A percentile compares a stretch with the other conserved stretches of the same genome.
phyloP scores from a whole-genome alignment of 352 stramenopile genomes.

The Pythium phragmitis region DNA sequence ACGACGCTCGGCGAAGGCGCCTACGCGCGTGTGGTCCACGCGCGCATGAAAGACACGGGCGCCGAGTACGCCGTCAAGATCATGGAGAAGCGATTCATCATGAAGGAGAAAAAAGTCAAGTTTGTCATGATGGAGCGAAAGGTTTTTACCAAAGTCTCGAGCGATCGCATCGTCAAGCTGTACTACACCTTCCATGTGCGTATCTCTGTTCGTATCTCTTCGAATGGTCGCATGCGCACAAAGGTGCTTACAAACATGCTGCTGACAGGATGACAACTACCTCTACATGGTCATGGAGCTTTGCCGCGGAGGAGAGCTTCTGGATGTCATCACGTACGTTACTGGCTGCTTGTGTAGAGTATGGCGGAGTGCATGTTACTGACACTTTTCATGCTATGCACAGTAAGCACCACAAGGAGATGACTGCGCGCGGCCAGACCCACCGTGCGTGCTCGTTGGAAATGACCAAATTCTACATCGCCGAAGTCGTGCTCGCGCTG shows the following conservation, averaged over 20 bases:
- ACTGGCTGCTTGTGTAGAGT: background rate
- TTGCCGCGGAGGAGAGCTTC: conserved; percentile 79
- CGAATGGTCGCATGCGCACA: background rate
- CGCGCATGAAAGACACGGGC: conserved; percentile 87
- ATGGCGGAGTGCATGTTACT: background rate
- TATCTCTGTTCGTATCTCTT: background rate
- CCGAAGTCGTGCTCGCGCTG: conserved; percentile 92
- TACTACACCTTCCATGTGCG: conserved; percentile 89
- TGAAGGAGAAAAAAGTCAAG: conserved; percentile 91
- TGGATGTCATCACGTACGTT: conserved; percentile 82
- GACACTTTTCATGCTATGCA: background rate
- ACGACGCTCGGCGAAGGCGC: conserved; percentile 84
- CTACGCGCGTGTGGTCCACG: conserved; percentile 86
- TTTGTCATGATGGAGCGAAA: conserved; percentile 92
- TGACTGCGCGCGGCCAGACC: conserved; percentile 49
- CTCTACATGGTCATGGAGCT: conserved; percentile 92
- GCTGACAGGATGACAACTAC: conserved; percentile 71
- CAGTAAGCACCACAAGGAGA: conserved; percentile 78
- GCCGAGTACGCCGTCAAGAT: conserved; percentile 90
- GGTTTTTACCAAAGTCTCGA: conserved; percentile 86
- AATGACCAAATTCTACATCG: conserved; percentile 92
- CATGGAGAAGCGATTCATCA: conserved; percentile 91
- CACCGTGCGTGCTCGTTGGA: conserved; percentile 73
- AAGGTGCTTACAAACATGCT: background rate
- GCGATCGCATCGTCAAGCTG: conserved; percentile 89